Evolutionary conservation across 2,329 filamentous ascomycete genomes (phyloP), one percentile per base, ranked within the genome.

Genomic region (Aspergillus brasiliensis): DNA sequence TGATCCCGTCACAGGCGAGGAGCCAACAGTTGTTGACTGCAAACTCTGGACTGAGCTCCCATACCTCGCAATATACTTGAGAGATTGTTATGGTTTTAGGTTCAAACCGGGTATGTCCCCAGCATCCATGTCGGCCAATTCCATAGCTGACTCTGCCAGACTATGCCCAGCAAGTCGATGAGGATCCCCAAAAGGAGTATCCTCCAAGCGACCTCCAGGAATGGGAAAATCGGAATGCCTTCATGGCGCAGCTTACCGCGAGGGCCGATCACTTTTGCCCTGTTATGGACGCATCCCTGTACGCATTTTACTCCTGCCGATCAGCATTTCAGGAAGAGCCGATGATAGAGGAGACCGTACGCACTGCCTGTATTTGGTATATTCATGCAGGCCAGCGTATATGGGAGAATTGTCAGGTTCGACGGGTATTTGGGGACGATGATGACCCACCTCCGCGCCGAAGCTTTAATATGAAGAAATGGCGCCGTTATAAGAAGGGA

Each of bases 221-320:
- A 5, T 51, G 49, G 49, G 49, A 51, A 19, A 51, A 51, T 13
- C 49, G 49, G 2, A 51, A 51, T 2, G 28, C 28, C 3, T 51
- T 51, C 15, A 51, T 51, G n/a, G 49, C 49, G 27, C 49, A 51
- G 27, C 17, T 51, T 28, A 15, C 49, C 17, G 49, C 49, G 31
- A 19, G 5, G n/a, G 46, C 23, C 11, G 15, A 31, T 1, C 27
- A 49, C 2, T 13, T 51, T 8, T 7, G 17, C 49, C 49, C 21
- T 13, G n/a, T n/a, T n/a, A 51, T 51, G 49, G 28, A 51, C 11
- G 31, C 38, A 10, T 17, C 49, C 1, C 15, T 21, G 5, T 51
- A 23, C 1, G 49, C 27, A 5, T n/a, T 51, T 2, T 15, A 34
- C 15, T n/a, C 28, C 4, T 51, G 25, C 49, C 15, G 11, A 15